phyloP scores from a whole-genome alignment of 1,284 basidiomycete species.

The Takashimella tepidaria region DNA sequence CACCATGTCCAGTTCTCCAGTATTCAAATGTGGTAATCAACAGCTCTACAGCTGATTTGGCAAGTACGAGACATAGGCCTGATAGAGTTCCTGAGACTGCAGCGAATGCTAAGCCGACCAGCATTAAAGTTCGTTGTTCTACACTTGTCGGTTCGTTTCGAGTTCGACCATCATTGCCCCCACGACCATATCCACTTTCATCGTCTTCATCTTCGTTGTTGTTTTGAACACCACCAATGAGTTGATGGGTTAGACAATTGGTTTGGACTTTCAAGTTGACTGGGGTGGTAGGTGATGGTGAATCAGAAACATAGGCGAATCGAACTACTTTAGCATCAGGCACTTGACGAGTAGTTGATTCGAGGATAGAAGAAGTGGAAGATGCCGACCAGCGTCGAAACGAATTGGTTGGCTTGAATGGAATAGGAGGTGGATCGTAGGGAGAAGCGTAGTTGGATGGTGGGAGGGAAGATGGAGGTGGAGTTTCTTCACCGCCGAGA shows the following conservation, averaged over 20 bases:
- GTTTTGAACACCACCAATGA: no score
- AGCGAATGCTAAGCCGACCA: conserved; percentile 80
- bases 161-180: no score
- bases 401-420: conserved; percentile 24
- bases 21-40: conserved; percentile 67
- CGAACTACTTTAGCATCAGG: conserved; percentile 7
- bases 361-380: conserved; percentile 3
- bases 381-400: neutral
- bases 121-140: conserved; percentile 56
- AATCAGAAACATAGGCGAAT: conserved; percentile 1
- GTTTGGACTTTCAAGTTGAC: neutral
- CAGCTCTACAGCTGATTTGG: conserved; percentile 89
- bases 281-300: neutral
- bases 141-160: neutral
- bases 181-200: no score
- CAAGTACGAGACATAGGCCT: conserved; percentile 87
- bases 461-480: conserved; percentile 14
- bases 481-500: conserved; percentile 15
- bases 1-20: conserved; percentile 50
- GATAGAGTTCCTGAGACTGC: conserved; percentile 87
- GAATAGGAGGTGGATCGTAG: conserved; percentile 25
- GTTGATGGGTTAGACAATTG: no score
- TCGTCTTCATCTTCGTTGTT: no score
- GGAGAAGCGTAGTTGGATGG: conserved; percentile 39
- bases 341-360: neutral